phyloP scores from a whole-genome alignment of 2,329 filamentous ascomycete genomes.

The Neopestalotiopsis sp. region DNA sequence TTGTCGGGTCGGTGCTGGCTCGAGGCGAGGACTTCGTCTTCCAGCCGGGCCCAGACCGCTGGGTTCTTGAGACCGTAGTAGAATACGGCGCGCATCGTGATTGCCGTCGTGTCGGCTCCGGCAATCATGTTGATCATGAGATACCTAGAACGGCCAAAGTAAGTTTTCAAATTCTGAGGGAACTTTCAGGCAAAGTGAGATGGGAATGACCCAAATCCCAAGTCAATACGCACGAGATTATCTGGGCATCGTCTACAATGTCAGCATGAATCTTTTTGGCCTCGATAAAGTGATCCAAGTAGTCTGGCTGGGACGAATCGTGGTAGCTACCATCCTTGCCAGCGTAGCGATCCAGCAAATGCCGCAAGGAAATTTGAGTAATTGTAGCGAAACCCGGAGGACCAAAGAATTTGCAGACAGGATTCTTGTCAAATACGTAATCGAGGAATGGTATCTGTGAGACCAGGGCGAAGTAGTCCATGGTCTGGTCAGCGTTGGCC shows the following conservation, averaged over 20 bases:
- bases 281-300: constrained; percentile 41
- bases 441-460: not conserved
- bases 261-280: constrained; percentile 33
- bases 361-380: constrained; percentile 25
- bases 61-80: constrained; percentile 44
- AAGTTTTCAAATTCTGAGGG: not conserved
- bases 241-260: constrained; percentile 34
- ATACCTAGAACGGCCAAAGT: constrained; percentile 23
- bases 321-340: constrained; percentile 24
- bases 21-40: constrained; percentile 39
- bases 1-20: not conserved
- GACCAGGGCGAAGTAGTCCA: constrained; percentile 36
- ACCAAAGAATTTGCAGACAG: constrained; percentile 36
- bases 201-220: not conserved
- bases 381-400: constrained; percentile 30
- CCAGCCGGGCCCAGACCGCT: constrained; percentile 31
- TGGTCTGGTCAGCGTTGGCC: constrained; percentile 34
- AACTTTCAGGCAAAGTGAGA: not conserved
- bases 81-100: constrained; percentile 38
- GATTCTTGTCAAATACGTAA: constrained; percentile 21
- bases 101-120: constrained; percentile 44
- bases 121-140: constrained; percentile 35
- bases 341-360: constrained; percentile 24
- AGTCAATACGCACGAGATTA: constrained; percentile 35
- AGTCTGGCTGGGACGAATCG: constrained; percentile 31